Base-by-base conservation (phyloP, 371 early-diverging fungal genomes). In the Entomophthora muscae region DNA sequence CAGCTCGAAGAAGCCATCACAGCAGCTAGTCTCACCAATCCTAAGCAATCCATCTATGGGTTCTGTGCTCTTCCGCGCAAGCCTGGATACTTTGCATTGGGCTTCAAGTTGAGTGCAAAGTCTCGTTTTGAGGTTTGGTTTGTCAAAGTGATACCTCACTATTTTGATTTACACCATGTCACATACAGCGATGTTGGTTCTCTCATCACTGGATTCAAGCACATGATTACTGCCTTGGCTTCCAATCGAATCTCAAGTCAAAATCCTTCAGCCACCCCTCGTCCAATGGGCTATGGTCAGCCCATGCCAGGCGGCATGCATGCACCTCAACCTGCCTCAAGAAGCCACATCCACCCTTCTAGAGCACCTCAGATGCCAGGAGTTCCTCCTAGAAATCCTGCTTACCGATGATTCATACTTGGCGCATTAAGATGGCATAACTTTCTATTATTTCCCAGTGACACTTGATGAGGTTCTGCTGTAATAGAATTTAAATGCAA, bases 31-130 rank as follows among this genome's bases (percentile, higher is more conserved):
- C 70, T 69, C 59, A 75, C 75, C 0, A 78, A 78, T 60, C 78
- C 81, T n/a, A 73, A 69, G 52, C 72, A 75, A 69, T 76, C 78
- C 23, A 74, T 75, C 10, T 81, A 81, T 66, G 81, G 81, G 0
- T 77, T 81, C 53, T 81, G 77, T 67, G 63, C 73, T 52, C 72
- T 70, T 63, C n/a, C 5, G 22, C 71, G 75, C 61, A 71, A 70
- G 13, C 74, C 81, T 12, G 81, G 81, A 17, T 75, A 73, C 53
- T 78, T 81, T 66, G 72, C 72, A 57, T 69, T 77, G 22, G 78
- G 75, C 0, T 79, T 75, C 64, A 76, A 76, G 61, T 58, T 77
- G 10, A 76, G 66, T 63, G 65, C 68, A 7, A 69, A 71, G 52
- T 65, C 73, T 28, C 68, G 71, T 30, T 68, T 72, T 5, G 70